phyloP scores from a whole-genome alignment of 352 stramenopile genomes.

The Hyaloperonospora arabidopsidis region DNA sequence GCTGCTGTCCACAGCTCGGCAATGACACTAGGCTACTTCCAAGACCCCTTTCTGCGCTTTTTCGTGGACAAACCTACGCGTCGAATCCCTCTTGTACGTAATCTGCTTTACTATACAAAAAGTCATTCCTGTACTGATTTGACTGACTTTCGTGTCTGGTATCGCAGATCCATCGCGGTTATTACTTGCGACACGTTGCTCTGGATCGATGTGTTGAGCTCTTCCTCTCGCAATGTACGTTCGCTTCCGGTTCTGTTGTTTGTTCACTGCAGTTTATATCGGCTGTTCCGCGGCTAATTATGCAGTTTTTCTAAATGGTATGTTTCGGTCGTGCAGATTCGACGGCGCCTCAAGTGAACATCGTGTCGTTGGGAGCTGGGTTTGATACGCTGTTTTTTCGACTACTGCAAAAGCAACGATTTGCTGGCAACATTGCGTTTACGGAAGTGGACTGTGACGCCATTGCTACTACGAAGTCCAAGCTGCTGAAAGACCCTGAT shows the following conservation, averaged over 20 bases:
- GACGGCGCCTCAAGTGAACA: conserved; percentile 31
- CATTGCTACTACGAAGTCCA: conserved; percentile 46
- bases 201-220: conserved; percentile 43
- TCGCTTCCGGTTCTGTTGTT: not conserved
- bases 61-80: conserved; percentile 58
- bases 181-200: conserved; percentile 61
- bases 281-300: no score
- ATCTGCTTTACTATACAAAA: no score
- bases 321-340: conserved; percentile 9
- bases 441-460: conserved; percentile 55
- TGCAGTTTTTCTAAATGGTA: no score
- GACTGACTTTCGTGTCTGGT: not conserved
- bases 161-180: conserved; percentile 64
- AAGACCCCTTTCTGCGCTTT: conserved; percentile 47
- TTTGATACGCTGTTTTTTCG: conserved; percentile 77
- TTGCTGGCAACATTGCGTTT: conserved; percentile 26
- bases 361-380: conserved; percentile 60
- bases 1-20: conserved; percentile 42
- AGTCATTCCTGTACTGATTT: not conserved
- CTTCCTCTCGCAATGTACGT: conserved; percentile 39
- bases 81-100: conserved; percentile 55
- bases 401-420: conserved; percentile 28
- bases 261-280: not conserved
- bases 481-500: conserved; percentile 27
- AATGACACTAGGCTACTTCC: conserved; percentile 49